Conservation (phyloP, 1,284 basidiomycete genomes). For the Cryptococcus deneoformans region DNA sequence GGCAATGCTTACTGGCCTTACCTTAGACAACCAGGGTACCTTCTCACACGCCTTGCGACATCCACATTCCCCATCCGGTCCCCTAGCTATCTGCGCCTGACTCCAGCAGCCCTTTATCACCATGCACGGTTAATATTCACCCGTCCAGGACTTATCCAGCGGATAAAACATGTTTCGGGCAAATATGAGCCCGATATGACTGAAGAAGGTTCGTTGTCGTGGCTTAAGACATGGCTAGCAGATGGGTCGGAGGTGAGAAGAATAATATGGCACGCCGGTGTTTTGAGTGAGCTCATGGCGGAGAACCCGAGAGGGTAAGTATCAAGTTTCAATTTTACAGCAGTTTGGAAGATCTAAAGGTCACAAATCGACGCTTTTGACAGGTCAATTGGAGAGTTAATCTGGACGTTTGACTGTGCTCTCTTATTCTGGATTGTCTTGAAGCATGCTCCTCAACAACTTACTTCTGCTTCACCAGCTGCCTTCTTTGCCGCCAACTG, state of each 20-base stretch:
- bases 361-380: too few relatives aligned
- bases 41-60: conserved; percentile 22
- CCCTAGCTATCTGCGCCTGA: conserved; percentile 22
- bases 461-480: conserved; percentile 10
- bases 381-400: conserved; percentile 30
- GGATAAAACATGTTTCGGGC: conserved; percentile 28
- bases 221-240: conserved; percentile 27
- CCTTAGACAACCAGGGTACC: conserved; percentile 22
- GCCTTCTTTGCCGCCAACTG: conserved; percentile 30
- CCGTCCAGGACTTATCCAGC: conserved; percentile 28
- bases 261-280: conserved; percentile 30
- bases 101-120: conserved; percentile 29
- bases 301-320: conserved; percentile 33
- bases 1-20: background rate
- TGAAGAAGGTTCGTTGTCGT: conserved; percentile 16
- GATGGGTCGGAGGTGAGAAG: conserved; percentile 21
- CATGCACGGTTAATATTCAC: conserved; percentile 30
- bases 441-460: conserved; percentile 24
- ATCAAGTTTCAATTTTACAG: background rate
- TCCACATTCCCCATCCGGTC: conserved; percentile 20
- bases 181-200: conserved; percentile 32
- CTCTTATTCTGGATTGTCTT: conserved; percentile 32
- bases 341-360: background rate
- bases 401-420: conserved; percentile 35
- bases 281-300: conserved; percentile 26